Evolutionary conservation across 805 yeast species (phyloP), one percentile per base, ranked within the genome.

Genomic region (Wickerhamiella siamensis): DNA sequence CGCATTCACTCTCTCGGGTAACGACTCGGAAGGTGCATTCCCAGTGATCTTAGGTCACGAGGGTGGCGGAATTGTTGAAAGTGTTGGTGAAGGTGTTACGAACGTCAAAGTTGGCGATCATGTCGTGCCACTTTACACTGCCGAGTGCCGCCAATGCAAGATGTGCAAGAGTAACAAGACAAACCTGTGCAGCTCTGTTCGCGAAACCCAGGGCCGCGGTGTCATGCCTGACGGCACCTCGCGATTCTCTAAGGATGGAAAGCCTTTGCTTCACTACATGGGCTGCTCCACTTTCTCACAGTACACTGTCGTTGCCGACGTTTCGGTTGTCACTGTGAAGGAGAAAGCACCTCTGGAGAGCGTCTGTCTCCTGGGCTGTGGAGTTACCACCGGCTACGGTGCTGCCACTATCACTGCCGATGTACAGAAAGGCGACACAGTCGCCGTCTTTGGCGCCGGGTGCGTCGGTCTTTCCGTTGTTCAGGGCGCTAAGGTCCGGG

Each of bases 161-260:
- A 83, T 87, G 72, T 91, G 99, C 69, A 72, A 69, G 60, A 75
- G 87, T 47, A 95, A 95, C 48, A 91, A 93, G 73, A 88, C 98
- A 59, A 91, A 91, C 68, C 72, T 91, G 60, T 91, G 99, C 71
- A 83, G 91, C 48, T 72, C 93, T 55, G 88, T 91, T 53, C 79
- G 98, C 66, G 94, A 83, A 42, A 93, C 99, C 43, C 99, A 91
- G 63, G 97, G 98, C 61, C 79, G 83, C 58, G 99, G 98, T 62
- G 80, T 88, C 45, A 82, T 91, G 95, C 98, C 98, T 48, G 98
- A 91, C 60, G 98, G 97, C 17, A 88, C 99, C 39, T 63, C 82
- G 36, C 77, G 99, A 63, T 88, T 91, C 70, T 76, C 81, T 60
- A 59, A 61, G 49, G 62, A 66, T 39, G 98, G 98, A 51, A 72